phyloP scores from a whole-genome alignment of 2,329 filamentous ascomycete species.

The Blumeria hordei region DNA sequence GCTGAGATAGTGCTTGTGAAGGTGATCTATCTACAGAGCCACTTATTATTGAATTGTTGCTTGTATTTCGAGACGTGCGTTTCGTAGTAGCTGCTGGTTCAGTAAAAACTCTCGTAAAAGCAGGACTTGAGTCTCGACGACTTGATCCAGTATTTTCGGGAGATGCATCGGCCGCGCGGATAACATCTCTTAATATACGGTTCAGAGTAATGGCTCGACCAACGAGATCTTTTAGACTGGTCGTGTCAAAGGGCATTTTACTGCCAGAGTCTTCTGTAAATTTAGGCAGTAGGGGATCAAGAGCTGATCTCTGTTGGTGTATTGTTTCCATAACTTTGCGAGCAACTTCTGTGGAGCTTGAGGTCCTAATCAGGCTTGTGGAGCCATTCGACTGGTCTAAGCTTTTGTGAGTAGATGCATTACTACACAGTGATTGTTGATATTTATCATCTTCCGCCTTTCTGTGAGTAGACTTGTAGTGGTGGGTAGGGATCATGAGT shows the following conservation, averaged over 20 bases:
- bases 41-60: conserved; percentile 27
- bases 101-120: conserved; percentile 41
- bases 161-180: conserved; percentile 32
- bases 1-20: conserved; percentile 24
- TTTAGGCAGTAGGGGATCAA: conserved; percentile 16
- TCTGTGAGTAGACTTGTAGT: too few relatives aligned
- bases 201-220: conserved; percentile 35
- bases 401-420: not conserved
- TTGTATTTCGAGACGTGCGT: conserved; percentile 26
- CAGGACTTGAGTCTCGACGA: conserved; percentile 34
- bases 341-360: conserved; percentile 24
- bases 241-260: conserved; percentile 41
- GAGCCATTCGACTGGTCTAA: conserved; percentile 3
- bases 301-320: conserved; percentile 26
- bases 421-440: too few relatives aligned
- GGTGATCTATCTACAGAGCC: conserved; percentile 28
- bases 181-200: conserved; percentile 32
- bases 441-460: too few relatives aligned
- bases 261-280: conserved; percentile 16
- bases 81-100: conserved; percentile 33
- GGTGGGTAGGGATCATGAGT: not conserved
- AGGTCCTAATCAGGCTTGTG: conserved; percentile 3
- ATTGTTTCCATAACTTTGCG: conserved; percentile 39
- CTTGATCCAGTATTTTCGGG: conserved; percentile 28
- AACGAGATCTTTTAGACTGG: conserved; percentile 41